These are phyloP conservation scores for Glarea lozoyensis DNA, from an alignment of 495 filamentous ascomycete species.

Conservation along the genomic window DNA sequence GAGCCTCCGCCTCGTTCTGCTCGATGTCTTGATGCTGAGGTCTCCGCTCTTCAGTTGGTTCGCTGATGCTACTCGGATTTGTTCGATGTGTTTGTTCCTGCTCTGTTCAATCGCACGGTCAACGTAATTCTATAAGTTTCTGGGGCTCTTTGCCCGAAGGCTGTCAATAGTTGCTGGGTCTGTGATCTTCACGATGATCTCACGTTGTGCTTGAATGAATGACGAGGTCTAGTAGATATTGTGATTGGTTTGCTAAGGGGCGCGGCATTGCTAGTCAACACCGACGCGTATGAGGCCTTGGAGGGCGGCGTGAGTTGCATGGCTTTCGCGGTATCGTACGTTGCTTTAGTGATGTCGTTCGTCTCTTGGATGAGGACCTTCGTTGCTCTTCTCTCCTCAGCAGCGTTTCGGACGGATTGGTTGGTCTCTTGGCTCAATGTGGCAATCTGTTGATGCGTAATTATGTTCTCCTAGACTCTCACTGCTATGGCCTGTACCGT, in stretches of 20 bases:
- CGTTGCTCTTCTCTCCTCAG: neutral
- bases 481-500: neutral
- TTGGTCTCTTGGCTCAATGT: constrained; percentile 7
- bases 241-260: constrained; percentile 5
- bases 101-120: constrained; percentile 8
- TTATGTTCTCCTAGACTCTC: constrained; percentile 6
- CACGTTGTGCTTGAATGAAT: constrained; percentile 8
- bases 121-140: constrained; percentile 2
- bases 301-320: neutral
- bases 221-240: constrained; percentile 7
- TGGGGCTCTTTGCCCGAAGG: constrained; percentile 5
- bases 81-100: constrained; percentile 8
- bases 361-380: neutral
- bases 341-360: constrained; percentile 5
- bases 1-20: constrained; percentile 1
- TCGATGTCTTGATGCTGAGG: constrained; percentile 7
- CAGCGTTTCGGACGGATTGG: neutral
- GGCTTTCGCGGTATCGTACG: constrained; percentile 1
- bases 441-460: constrained; percentile 3
- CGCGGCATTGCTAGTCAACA: constrained; percentile 2
- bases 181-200: constrained; percentile 9
- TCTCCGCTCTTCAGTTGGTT: constrained; percentile 9
- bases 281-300: constrained; percentile 4
- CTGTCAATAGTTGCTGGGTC: constrained; percentile 1
- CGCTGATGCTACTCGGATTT: constrained; percentile 4